phyloP scores from a whole-genome alignment of 345 rosid species.

The Hevea brasiliensis region DNA sequence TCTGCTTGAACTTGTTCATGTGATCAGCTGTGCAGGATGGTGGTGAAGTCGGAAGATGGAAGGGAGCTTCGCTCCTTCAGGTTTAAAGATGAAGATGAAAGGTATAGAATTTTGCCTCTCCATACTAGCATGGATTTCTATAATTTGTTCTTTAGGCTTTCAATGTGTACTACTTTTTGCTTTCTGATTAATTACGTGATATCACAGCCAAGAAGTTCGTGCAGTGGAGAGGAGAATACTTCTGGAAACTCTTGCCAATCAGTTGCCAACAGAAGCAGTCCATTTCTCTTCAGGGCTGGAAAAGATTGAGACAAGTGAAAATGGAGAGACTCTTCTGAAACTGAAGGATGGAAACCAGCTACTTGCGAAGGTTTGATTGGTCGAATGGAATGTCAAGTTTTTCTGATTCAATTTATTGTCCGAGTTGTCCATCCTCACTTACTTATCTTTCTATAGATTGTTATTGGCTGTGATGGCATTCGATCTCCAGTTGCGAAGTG shows the following conservation, averaged over 20 bases:
- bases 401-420: not conserved
- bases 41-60: conserved; percentile 76
- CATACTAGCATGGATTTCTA: not conserved
- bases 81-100: conserved; percentile 87
- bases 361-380: conserved; percentile 53
- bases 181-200: not conserved
- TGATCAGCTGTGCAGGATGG: conserved; percentile 92
- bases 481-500: conserved; percentile 76
- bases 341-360: conserved; percentile 59
- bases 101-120: conserved; percentile 33
- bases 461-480: conserved; percentile 85
- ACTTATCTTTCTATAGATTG: conserved; percentile 50
- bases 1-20: conserved; percentile 47
- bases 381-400: not conserved
- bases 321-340: conserved; percentile 55
- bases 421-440: not conserved
- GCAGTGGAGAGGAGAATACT: conserved; percentile 87
- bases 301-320: conserved; percentile 43
- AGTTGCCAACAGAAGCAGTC: conserved; percentile 62
- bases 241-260: conserved; percentile 69
- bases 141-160: no score
- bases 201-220: conserved; percentile 84
- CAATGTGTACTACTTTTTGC: not conserved
- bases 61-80: conserved; percentile 74
- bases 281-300: conserved; percentile 67